Conservation (phyloP, 495 filamentous ascomycete genomes). For the Apodospora peruviana region DNA sequence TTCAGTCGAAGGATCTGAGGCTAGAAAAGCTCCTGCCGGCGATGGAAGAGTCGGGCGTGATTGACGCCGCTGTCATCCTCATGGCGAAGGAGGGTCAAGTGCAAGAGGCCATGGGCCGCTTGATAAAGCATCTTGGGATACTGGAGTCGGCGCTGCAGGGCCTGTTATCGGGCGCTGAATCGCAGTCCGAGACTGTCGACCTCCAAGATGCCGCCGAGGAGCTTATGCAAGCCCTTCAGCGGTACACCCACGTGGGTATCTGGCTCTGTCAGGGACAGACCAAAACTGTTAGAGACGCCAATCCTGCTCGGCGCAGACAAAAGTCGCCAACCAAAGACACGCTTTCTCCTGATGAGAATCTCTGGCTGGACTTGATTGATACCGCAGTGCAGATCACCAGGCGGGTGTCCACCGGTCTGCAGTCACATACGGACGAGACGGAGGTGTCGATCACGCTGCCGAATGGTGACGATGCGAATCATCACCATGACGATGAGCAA, state of each 20-base stretch:
- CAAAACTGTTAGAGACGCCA: slow-evolving; percentile 43
- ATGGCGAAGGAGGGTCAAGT: slow-evolving; percentile 88
- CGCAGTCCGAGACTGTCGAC: slow-evolving; percentile 46
- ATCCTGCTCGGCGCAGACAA: slow-evolving; percentile 32
- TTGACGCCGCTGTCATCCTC: slow-evolving; percentile 89
- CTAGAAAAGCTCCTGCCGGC: slow-evolving; percentile 77
- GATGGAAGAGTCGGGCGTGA: slow-evolving; percentile 81
- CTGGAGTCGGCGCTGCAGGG: slow-evolving; percentile 75
- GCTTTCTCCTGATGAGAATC: slow-evolving; percentile 68
- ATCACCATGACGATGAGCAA: slow-evolving; percentile 5
- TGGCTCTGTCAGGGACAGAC: slow-evolving; percentile 94
- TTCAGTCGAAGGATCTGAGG: slow-evolving; percentile 74
- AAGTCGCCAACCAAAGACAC: slow-evolving; percentile 49
- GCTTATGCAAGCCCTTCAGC: slow-evolving; percentile 72
- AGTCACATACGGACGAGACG: slow-evolving; percentile 9
- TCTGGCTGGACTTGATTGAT: slow-evolving; percentile 92
- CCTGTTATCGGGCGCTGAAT: slow-evolving; percentile 50
- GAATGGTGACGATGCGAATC: slow-evolving; percentile 19
- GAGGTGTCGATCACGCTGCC: slow-evolving; percentile 12
- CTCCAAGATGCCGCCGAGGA: slow-evolving; percentile 46
- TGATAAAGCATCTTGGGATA: slow-evolving; percentile 70
- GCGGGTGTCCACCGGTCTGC: slow-evolving; percentile 32
- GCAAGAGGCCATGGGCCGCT: slow-evolving; percentile 73
- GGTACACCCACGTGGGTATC: slow-evolving; percentile 83
- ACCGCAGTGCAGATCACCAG: slow-evolving; percentile 75